Percentiles rank a stretch among this genome's conserved stretches.
Conservation (phyloP, 73 alveolate species). For the Blepharisma japonicum region DNA sequence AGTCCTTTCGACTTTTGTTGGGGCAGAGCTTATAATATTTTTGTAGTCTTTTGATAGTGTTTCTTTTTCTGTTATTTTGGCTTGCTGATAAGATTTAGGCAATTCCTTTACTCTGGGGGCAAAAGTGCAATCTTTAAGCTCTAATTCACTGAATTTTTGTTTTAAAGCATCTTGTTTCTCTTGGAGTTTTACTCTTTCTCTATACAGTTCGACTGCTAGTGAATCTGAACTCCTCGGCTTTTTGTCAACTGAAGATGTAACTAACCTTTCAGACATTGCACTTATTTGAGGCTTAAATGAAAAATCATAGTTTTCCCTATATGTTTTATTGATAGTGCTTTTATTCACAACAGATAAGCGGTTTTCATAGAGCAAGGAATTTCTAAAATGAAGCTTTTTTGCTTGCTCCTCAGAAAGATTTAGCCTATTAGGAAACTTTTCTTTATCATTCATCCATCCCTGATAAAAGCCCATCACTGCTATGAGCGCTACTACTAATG, state of each 20-base stretch:
- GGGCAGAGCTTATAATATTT: too few species aligned
- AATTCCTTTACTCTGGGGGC: neutral
- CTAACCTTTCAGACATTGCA: too few species aligned
- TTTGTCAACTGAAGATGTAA: too few species aligned
- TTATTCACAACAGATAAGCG: neutral
- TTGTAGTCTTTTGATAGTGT: too few species aligned
- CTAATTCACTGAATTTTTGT: slow-evolving; percentile 3
- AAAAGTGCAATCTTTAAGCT: slow-evolving; percentile 13
- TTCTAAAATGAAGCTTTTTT: neutral
- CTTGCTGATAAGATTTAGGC: too few species aligned
- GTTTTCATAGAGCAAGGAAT: neutral
- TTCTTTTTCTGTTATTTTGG: too few species aligned
- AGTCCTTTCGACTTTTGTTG: too few species aligned
- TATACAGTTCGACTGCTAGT: too few species aligned
- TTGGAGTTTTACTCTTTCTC: neutral
- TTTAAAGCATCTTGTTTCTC: slow-evolving; percentile 25
- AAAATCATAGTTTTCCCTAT: neutral
- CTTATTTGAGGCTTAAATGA: neutral
- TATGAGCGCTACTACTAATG: neutral
- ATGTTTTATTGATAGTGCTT: neutral
- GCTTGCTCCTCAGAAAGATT: neutral
- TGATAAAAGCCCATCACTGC: neutral
- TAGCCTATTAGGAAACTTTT: neutral
- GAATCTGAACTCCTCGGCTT: too few species aligned
- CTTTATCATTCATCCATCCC: neutral